phyloP scores from a whole-genome alignment of 2,329 filamentous ascomycete species.

The Volutella citrinella region DNA sequence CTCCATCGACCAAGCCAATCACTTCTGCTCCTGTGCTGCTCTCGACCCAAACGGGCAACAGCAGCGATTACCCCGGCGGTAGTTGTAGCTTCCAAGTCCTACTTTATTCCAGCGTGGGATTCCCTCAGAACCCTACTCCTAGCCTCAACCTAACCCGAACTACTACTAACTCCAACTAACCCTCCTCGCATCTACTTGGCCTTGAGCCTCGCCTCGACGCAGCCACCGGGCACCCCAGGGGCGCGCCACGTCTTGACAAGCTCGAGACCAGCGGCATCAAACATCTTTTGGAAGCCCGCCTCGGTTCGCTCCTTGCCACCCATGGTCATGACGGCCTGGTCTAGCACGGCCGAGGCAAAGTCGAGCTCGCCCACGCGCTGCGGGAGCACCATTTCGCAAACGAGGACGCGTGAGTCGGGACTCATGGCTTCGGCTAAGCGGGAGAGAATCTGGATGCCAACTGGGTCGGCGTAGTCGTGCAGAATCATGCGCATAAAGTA shows the following conservation, averaged over 20 bases:
- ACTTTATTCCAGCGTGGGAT: too few relatives aligned
- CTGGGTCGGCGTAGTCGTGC: slow-evolving; percentile 29
- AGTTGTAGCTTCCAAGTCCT: too few relatives aligned
- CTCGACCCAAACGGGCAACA: too few relatives aligned
- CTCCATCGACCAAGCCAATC: too few relatives aligned
- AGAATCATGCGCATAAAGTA: slow-evolving; percentile 35
- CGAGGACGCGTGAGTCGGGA: slow-evolving; percentile 24
- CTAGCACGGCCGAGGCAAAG: slow-evolving; percentile 28
- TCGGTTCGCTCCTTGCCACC: slow-evolving; percentile 32
- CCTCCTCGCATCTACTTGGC: too few relatives aligned
- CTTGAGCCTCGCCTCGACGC: slow-evolving; percentile 22
- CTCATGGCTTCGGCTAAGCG: slow-evolving; percentile 27
- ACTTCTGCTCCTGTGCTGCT: too few relatives aligned
- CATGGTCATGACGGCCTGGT: slow-evolving; percentile 33
- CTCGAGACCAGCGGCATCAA: slow-evolving; percentile 28
- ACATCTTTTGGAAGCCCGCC: slow-evolving; percentile 25
- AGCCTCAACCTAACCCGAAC: too few relatives aligned
- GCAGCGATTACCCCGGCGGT: too few relatives aligned
- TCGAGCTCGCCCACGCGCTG: slow-evolving; percentile 26
- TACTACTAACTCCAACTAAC: too few relatives aligned
- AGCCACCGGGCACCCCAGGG: slow-evolving; percentile 21
- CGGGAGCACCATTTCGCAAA: slow-evolving; percentile 32
- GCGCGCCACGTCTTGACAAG: slow-evolving; percentile 25
- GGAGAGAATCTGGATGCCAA: slow-evolving; percentile 26
- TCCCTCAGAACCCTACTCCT: too few relatives aligned